Evolutionary conservation across 2,329 filamentous ascomycete genomes (phyloP).

Genomic region (Epichloe typhina): DNA sequence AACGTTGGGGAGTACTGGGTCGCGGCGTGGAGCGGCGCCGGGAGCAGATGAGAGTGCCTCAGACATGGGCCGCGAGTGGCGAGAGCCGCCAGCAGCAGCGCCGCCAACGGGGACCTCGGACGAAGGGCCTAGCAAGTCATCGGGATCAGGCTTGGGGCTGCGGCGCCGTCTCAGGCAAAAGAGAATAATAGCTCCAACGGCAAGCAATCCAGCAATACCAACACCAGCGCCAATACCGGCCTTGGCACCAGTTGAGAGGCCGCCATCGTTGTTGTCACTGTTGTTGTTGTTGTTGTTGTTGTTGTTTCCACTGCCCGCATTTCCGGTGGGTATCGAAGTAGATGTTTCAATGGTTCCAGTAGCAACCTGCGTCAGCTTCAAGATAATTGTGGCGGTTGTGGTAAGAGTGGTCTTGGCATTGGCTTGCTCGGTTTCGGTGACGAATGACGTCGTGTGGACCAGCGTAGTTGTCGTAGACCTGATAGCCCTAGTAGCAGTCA

Average conservation of each 20-base stretch:
- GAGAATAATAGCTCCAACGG: slow-evolving; percentile 18
- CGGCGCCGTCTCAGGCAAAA: slow-evolving; percentile 19
- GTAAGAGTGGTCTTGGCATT: slow-evolving; percentile 26
- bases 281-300: slow-evolving; percentile 5
- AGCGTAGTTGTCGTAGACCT: slow-evolving; percentile 19
- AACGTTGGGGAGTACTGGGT: slow-evolving; percentile 12
- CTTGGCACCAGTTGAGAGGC: slow-evolving; percentile 29
- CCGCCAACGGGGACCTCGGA: slow-evolving; percentile 29
- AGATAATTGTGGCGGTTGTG: slow-evolving; percentile 22
- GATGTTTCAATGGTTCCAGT: slow-evolving; percentile 17
- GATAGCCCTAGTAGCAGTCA: slow-evolving; percentile 19
- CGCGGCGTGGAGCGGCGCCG: slow-evolving; percentile 15
- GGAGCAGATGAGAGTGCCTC: slow-evolving; percentile 13
- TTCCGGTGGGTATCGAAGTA: slow-evolving; percentile 15
- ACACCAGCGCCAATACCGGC: slow-evolving; percentile 29
- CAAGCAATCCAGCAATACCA: slow-evolving; percentile 22
- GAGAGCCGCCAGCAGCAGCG: slow-evolving; percentile 10
- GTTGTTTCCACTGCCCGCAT: slow-evolving; percentile 11
- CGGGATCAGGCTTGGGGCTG: slow-evolving; percentile 20
- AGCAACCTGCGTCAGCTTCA: slow-evolving; percentile 21
- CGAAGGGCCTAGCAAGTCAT: slow-evolving; percentile 26
- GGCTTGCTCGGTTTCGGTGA: slow-evolving; percentile 20
- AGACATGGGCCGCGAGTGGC: slow-evolving; percentile 18
- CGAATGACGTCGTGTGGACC: slow-evolving; percentile 16
- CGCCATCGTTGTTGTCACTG: slow-evolving; percentile 8